These are phyloP conservation scores for Dalechampia spathulata DNA, from an alignment of 441 rosid genomes.

Conservation along the genomic window DNA sequence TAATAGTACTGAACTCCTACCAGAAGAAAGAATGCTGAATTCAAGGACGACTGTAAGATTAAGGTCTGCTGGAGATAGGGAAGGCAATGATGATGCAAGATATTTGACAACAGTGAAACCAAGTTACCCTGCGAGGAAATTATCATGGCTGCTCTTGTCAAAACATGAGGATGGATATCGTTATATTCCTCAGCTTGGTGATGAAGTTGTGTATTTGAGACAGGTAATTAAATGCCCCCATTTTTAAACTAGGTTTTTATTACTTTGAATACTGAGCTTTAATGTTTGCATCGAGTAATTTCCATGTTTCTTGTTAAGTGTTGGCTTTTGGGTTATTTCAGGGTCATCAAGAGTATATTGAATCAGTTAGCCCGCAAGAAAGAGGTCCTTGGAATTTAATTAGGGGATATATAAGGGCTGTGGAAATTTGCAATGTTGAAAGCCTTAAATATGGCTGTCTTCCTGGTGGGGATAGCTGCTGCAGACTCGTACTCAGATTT, in stretches of 20 bases:
- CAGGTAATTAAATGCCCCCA: slow-evolving; percentile 42
- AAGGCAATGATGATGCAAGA: slow-evolving; percentile 37
- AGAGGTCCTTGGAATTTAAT: slow-evolving; percentile 60
- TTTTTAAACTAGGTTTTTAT: slow-evolving; percentile 10
- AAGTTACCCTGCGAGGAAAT: slow-evolving; percentile 45
- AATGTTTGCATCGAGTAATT: slow-evolving; percentile 7
- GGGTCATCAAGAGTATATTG: slow-evolving; percentile 87
- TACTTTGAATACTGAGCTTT: slow-evolving; percentile 10
- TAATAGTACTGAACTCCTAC: slow-evolving; percentile 24
- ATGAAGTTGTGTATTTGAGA: slow-evolving; percentile 79
- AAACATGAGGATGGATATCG: slow-evolving; percentile 80
- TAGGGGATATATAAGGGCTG: slow-evolving; percentile 49
- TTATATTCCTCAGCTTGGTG: slow-evolving; percentile 91
- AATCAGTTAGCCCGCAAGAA: slow-evolving; percentile 34
- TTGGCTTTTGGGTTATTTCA: slow-evolving; percentile 27
- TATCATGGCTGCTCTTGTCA: slow-evolving; percentile 78
- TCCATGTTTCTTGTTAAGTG: slow-evolving; percentile 10
- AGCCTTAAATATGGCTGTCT: slow-evolving; percentile 57
- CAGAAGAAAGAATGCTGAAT: slow-evolving; percentile 55
- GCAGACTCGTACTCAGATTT: slow-evolving; percentile 78
- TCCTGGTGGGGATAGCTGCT: slow-evolving; percentile 97
- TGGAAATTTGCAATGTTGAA: slow-evolving; percentile 79
- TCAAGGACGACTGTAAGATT: slow-evolving; percentile 47
- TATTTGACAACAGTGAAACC: slow-evolving; percentile 32
- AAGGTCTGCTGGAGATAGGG: slow-evolving; percentile 72